Conservation (phyloP, 495 filamentous ascomycete species). For the Annulohypoxylon maeteangense region DNA sequence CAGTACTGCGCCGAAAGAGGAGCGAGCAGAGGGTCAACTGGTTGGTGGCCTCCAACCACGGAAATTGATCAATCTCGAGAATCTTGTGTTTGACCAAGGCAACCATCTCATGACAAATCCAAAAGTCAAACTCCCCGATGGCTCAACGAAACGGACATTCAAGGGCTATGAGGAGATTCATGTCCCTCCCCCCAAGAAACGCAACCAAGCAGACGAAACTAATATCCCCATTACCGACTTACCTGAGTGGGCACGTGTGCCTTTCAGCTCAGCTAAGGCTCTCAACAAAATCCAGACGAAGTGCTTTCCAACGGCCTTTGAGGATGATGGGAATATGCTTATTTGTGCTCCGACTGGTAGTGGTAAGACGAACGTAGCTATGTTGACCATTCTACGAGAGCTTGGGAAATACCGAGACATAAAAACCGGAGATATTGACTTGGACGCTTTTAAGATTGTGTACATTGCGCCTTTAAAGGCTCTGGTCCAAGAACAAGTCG, state of each 20-base stretch:
- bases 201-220: constrained; percentile 80
- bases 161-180: constrained; percentile 99
- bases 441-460: constrained; percentile 97
- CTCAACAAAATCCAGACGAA: constrained; percentile 95
- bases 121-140: constrained; percentile 93
- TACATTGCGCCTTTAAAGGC: constrained; percentile 96
- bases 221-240: constrained; percentile 84
- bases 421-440: constrained; percentile 85
- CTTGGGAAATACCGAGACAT: constrained; percentile 95
- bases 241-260: constrained; percentile 88
- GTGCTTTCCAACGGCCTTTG: constrained; percentile 90
- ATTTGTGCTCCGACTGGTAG: constrained; percentile 97
- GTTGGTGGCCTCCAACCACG: constrained; percentile 88
- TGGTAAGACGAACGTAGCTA: constrained; percentile 98
- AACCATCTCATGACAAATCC: constrained; percentile 99
- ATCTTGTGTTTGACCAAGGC: constrained; percentile 95
- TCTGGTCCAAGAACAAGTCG: constrained; percentile 95
- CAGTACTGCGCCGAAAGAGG: constrained; percentile 54
- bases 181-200: constrained; percentile 88
- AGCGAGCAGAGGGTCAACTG: constrained; percentile 70
- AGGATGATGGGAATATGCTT: constrained; percentile 96
- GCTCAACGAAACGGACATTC: constrained; percentile 92
- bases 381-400: constrained; percentile 95
- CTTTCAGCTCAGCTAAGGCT: constrained; percentile 79
- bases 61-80: constrained; percentile 90